Conservation (phyloP, 1,139 yeast genomes). For the Taphrina populina region DNA sequence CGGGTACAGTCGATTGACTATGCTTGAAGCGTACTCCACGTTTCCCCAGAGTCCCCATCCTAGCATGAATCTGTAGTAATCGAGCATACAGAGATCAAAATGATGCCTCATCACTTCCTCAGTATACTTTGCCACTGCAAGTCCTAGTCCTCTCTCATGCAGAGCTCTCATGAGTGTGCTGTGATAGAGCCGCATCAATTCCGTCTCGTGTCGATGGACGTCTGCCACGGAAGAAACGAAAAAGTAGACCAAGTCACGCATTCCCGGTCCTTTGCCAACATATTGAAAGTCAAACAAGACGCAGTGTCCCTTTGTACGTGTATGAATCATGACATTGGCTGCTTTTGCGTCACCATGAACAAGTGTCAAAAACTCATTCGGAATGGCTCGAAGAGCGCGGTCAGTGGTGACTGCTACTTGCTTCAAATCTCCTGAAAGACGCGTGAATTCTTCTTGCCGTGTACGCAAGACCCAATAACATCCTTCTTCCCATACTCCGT, state of each 20-base stretch:
- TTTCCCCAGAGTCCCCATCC: conserved; percentile 26
- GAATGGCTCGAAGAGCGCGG: background rate
- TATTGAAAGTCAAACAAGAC: conserved; percentile 13
- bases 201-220: background rate
- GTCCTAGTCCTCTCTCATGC: background rate
- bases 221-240: background rate
- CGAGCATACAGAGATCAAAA: conserved; percentile 7
- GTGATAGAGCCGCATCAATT: conserved; percentile 1
- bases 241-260: conserved; percentile 14
- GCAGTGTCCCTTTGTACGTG: background rate
- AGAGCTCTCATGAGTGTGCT: background rate
- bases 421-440: background rate
- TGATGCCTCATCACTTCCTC: conserved; percentile 1
- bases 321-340: conserved; percentile 8
- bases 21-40: background rate
- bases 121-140: background rate
- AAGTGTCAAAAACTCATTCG: background rate
- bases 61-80: conserved; percentile 6
- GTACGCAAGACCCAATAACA: conserved; percentile 15
- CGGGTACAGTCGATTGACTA: no score
- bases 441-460: background rate
- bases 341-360: conserved; percentile 14
- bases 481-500: conserved; percentile 12
- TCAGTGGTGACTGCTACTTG: background rate
- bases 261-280: background rate